phyloP scores from a whole-genome alignment of 441 rosid genomes.

The Adansonia gregorii region DNA sequence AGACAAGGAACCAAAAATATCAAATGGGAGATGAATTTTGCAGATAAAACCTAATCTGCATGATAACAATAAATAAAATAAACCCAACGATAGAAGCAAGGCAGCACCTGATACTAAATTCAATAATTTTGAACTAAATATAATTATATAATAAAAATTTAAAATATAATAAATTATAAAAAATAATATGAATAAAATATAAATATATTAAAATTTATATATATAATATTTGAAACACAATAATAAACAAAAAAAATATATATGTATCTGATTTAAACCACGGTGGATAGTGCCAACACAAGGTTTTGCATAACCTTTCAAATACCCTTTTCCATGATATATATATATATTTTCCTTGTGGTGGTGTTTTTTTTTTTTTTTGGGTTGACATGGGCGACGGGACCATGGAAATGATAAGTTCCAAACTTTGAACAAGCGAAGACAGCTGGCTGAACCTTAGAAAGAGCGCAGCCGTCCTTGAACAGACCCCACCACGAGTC shows the following conservation, averaged over 20 bases:
- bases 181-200: no score
- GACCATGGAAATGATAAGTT: slow-evolving; percentile 36
- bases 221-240: no score
- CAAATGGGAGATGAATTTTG: background rate
- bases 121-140: no score
- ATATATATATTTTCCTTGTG: background rate
- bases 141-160: no score
- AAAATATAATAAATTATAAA: no score
- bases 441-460: slow-evolving; percentile 11
- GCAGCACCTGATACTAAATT: background rate
- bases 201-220: no score
- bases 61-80: background rate
- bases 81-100: background rate
- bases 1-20: background rate
- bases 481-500: slow-evolving; percentile 16
- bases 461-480: slow-evolving; percentile 35
- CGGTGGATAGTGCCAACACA: background rate
- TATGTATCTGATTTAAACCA: no score
- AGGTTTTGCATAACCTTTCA: background rate
- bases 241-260: no score
- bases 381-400: background rate
- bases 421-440: slow-evolving; percentile 33
- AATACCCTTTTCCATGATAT: background rate
- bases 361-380: no score
- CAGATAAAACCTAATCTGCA: background rate